phyloP scores from a whole-genome alignment of 2,329 filamentous ascomycete species.

The Trichoderma harzianum region DNA sequence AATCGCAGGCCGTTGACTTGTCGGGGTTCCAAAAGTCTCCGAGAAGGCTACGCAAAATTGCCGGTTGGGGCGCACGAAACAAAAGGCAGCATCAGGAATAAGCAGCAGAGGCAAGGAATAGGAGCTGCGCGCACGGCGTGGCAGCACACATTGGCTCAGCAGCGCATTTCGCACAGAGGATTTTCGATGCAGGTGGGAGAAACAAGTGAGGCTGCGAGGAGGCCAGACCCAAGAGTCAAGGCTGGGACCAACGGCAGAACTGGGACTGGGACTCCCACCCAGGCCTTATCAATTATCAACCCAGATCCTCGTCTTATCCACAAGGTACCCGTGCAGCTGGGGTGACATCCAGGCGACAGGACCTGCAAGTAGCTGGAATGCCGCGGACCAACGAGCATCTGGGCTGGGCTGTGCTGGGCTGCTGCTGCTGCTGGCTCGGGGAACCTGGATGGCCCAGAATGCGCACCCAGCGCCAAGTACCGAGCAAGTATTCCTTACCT shows the following conservation, averaged over 20 bases:
- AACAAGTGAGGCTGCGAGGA: background rate
- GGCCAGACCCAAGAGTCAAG: background rate
- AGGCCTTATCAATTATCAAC: background rate
- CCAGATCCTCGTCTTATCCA: background rate
- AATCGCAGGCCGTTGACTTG: background rate
- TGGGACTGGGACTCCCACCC: background rate
- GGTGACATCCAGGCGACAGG: background rate
- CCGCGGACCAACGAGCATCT: background rate
- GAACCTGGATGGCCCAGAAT: background rate
- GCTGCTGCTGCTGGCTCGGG: background rate
- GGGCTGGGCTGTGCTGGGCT: background rate
- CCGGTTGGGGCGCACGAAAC: slow-evolving; percentile 5
- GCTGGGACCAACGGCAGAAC: background rate
- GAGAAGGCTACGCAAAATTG: slow-evolving; percentile 5
- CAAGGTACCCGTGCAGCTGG: background rate
- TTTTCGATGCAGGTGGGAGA: slow-evolving; percentile 9
- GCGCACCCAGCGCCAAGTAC: background rate
- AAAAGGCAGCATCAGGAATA: background rate
- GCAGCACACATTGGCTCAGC: background rate
- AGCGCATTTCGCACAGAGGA: background rate
- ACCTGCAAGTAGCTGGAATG: background rate
- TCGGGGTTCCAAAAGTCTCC: slow-evolving; percentile 12
- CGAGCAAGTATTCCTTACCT: background rate
- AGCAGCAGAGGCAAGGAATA: background rate
- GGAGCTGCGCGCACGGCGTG: background rate